Evolutionary conservation across 768 basidiomycete species (phyloP), one percentile per base, ranked within the genome.

Genomic region (Lyophyllum semitale): DNA sequence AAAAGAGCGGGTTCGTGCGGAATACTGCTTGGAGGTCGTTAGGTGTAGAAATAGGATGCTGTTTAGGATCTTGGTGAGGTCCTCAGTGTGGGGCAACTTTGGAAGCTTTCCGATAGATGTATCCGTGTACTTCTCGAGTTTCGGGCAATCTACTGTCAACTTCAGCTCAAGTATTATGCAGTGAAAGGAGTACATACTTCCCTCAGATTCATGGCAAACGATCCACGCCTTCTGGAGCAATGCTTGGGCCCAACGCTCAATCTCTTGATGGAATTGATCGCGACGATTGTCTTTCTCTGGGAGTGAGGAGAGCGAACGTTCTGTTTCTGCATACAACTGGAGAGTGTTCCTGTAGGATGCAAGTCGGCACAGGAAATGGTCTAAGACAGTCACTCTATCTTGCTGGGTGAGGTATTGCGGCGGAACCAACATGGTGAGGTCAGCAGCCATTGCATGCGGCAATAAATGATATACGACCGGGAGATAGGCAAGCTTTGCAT

Each of bases 41-140:
- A 84, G 70, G 50, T 84, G 70, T 40, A 82, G 65, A 66, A 84
- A 75, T 35, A 86, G 70, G 37, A 82, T 73, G 27, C 79, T 72
- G 63, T 80, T 79, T 50, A 84, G 60, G 61, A 84, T 66, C 61
- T 77, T 71, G 44, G 68, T 53, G 49, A 83, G 55, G 51, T 77
- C 64, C 20, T 73, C 63, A 37, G 61, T 35, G 13, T 69, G 43
- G 1, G 81, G 80, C 17, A 82, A 67, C 3, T 61, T 60, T 7
- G 72, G 70, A 4, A 83, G 67, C 42, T 73, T 71, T 1, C 58
- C 65, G 8, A 70, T 77, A 5, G 80, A 77, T 6, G 80, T 83
- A 63, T 83, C 82, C 2, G 74, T 65, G 15, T 74, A 61, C 17
- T 72, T 68, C 40, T 77, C 77, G 3, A 84, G 65, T 38, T 49